Conservation (phyloP, 2,329 filamentous ascomycete genomes). For the Tolypocladium ophioglossoides region DNA sequence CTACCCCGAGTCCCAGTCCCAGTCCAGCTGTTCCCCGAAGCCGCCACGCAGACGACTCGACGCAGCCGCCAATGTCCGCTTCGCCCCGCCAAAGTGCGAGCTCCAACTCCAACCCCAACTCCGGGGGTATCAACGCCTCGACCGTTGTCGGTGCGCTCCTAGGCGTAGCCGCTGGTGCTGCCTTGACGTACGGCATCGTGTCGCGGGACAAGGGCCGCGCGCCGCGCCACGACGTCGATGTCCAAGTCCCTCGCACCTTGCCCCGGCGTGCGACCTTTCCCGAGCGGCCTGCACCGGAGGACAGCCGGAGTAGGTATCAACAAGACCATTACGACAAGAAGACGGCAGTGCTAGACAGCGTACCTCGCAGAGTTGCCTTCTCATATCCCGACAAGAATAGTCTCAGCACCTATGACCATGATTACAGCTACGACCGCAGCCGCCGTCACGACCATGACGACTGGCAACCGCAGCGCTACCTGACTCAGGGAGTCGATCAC, state of each 20-base stretch:
- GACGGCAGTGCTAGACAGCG: background rate
- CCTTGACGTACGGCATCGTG: constrained; percentile 60
- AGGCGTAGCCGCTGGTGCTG: constrained; percentile 59
- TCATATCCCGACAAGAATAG: background rate
- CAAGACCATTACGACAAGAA: background rate
- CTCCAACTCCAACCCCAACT: background rate
- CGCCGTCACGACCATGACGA: background rate
- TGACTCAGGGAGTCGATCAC: background rate
- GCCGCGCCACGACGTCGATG: constrained; percentile 30
- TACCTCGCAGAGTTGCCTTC: background rate
- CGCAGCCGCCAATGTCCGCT: background rate
- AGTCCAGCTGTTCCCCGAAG: background rate
- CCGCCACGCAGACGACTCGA: background rate
- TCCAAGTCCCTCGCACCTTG: constrained; percentile 18
- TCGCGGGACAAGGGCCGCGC: constrained; percentile 30
- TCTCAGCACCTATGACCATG: background rate
- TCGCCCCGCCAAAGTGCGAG: background rate
- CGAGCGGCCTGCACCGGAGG: constrained; percentile 11
- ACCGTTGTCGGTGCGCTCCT: constrained; percentile 66
- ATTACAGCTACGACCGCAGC: background rate
- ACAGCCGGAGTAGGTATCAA: background rate
- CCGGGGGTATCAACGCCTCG: constrained; percentile 35
- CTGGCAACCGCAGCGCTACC: background rate
- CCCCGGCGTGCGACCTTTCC: constrained; percentile 36
- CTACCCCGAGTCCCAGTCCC: background rate